Evolutionary conservation across 202 grass and related monocot species (phyloP).

Genomic region (Setaria viridis): DNA sequence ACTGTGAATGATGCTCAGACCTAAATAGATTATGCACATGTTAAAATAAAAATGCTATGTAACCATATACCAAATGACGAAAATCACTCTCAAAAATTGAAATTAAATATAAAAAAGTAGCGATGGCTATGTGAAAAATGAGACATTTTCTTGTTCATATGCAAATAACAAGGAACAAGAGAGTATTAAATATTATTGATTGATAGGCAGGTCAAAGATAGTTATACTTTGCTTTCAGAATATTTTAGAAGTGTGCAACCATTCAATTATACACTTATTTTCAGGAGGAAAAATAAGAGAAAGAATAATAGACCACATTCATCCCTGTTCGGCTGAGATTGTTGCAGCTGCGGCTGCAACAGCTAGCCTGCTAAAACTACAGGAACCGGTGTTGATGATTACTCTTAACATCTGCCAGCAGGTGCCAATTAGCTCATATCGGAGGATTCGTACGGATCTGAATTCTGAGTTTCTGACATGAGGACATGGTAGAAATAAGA

Average conservation of each 20-base stretch:
- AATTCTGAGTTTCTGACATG: not conserved
- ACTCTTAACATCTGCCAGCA: not conserved
- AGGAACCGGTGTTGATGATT: no score
- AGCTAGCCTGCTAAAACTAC: no score
- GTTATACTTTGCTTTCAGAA: not conserved
- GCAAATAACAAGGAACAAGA: not conserved
- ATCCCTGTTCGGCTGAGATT: no score
- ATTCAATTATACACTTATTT: not conserved
- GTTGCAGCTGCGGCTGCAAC: no score
- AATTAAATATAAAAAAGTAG: not conserved
- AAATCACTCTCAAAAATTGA: not conserved
- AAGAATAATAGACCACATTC: not conserved
- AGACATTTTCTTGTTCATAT: not conserved
- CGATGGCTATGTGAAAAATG: not conserved
- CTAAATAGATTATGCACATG: constrained; percentile 12
- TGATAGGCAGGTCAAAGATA: not conserved
- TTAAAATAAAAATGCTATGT: not conserved
- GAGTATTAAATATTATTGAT: not conserved
- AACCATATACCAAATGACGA: not conserved
- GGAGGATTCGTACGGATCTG: constrained; percentile 18
- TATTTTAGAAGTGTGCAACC: not conserved
- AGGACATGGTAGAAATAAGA: not conserved
- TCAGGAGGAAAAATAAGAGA: not conserved
- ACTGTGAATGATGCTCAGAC: constrained; percentile 7
- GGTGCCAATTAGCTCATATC: not conserved